Percentiles rank a stretch among this genome's conserved stretches.
These are phyloP conservation scores for Kitagawia praeruptora DNA, from an alignment of 129 eudicot genomes.

Conservation along the genomic window DNA sequence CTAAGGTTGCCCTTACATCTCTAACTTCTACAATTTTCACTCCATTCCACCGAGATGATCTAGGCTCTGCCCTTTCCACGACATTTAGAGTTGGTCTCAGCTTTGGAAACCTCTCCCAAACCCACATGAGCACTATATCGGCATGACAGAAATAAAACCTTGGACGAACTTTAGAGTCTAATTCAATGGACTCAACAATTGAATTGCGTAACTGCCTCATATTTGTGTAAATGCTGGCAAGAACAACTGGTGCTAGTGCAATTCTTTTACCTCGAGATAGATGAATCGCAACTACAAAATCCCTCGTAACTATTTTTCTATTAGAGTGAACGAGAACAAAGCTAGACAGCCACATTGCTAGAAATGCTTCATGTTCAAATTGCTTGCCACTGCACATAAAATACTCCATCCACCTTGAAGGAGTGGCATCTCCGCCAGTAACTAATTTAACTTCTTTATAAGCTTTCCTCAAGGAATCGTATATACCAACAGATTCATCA, in stretches of 20 bases:
- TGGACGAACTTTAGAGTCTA: background rate
- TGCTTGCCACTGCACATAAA: background rate
- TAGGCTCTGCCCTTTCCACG: background rate
- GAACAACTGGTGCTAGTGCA: background rate
- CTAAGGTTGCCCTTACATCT: background rate
- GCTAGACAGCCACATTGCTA: background rate
- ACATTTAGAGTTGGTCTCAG: background rate
- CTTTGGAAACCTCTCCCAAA: background rate
- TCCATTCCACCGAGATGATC: background rate
- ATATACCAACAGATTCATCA: background rate
- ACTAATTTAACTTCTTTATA: background rate
- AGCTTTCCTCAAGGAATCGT: background rate
- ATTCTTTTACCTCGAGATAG: background rate
- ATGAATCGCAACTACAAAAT: background rate
- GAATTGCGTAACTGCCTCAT: background rate
- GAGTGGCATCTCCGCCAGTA: background rate
- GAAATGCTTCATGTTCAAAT: background rate
- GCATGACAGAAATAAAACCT: background rate
- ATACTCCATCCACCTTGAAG: background rate
- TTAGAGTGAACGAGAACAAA: background rate
- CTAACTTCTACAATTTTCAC: background rate
- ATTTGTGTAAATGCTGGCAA: background rate
- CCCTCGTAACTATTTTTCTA: background rate
- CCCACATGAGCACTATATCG: background rate
- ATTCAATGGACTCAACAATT: background rate